Percentiles rank a stretch among this genome's conserved stretches.
These are phyloP conservation scores for Gaillardinia entomophila DNA, from an alignment of 805 yeast species.

Conservation along the genomic window DNA sequence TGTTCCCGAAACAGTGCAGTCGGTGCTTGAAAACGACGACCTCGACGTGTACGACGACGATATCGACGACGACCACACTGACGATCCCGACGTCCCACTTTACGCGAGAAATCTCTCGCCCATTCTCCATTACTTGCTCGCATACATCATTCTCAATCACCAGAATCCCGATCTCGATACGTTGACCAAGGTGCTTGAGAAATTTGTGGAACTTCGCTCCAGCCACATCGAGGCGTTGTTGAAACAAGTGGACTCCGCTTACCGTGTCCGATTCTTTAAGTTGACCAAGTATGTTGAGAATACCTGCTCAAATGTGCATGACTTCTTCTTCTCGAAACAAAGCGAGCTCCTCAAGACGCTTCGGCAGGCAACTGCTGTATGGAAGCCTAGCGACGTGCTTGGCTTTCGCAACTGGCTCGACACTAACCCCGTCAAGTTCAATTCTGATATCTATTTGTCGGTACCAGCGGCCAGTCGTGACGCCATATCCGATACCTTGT, in stretches of 20 bases:
- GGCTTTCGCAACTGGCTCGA: constrained; percentile 32
- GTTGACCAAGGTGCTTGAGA: constrained; percentile 13
- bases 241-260: background rate
- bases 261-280: constrained; percentile 17
- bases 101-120: constrained; percentile 15
- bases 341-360: constrained; percentile 10
- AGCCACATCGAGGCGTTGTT: constrained; percentile 10
- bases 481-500: too few relatives aligned
- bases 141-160: constrained; percentile 24
- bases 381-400: constrained; percentile 21
- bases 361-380: constrained; percentile 9
- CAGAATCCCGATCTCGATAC: constrained; percentile 9
- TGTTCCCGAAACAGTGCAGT: background rate
- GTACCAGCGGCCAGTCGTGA: background rate
- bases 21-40: background rate
- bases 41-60: background rate
- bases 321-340: constrained; percentile 13
- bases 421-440: constrained; percentile 9
- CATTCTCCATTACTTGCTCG: constrained; percentile 23
- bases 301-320: constrained; percentile 20
- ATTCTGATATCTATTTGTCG: constrained; percentile 3
- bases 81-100: background rate
- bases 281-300: constrained; percentile 29
- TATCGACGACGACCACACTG: background rate
- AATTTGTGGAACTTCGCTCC: constrained; percentile 18